These are phyloP conservation scores for Immersiella caudata DNA, from an alignment of 495 filamentous ascomycete species.

Conservation along the genomic window DNA sequence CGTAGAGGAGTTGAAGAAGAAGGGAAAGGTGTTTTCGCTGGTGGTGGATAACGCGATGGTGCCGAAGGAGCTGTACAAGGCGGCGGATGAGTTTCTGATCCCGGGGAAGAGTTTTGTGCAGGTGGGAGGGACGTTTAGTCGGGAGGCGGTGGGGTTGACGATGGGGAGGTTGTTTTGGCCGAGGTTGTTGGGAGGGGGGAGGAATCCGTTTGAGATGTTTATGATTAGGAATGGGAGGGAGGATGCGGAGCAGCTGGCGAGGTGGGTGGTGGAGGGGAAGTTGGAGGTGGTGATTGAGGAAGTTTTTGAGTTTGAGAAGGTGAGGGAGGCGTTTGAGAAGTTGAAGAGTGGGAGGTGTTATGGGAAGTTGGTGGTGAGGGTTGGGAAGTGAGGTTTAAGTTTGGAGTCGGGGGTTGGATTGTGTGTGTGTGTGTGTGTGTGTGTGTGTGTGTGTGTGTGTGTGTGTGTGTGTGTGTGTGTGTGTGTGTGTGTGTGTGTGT, in stretches of 20 bases:
- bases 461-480: too few relatives aligned
- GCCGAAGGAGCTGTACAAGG: conserved; percentile 56
- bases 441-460: too few relatives aligned
- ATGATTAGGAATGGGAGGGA: conserved; percentile 38
- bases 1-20: conserved; percentile 47
- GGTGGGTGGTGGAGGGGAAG: conserved; percentile 58
- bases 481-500: too few relatives aligned
- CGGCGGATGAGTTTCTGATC: conserved; percentile 58
- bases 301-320: conserved; percentile 58
- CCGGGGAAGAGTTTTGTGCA: conserved; percentile 59
- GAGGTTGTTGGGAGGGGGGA: conserved; percentile 65
- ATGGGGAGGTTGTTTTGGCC: conserved; percentile 49
- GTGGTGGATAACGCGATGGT: conserved; percentile 65
- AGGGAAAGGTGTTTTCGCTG: conserved; percentile 57
- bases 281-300: conserved; percentile 60
- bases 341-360: conserved; percentile 58
- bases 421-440: too few relatives aligned
- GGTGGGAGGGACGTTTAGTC: conserved; percentile 47
- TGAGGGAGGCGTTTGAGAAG: conserved; percentile 58
- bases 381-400: conserved; percentile 32
- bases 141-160: conserved; percentile 27
- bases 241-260: conserved; percentile 40
- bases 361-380: conserved; percentile 68
- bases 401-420: not conserved
- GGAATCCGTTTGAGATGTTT: conserved; percentile 55